A percentile compares a stretch with the other conserved stretches of the same genome.
Evolutionary conservation across 2,329 filamentous ascomycete species (phyloP).

Genomic region (Hypoxylon sp.): DNA sequence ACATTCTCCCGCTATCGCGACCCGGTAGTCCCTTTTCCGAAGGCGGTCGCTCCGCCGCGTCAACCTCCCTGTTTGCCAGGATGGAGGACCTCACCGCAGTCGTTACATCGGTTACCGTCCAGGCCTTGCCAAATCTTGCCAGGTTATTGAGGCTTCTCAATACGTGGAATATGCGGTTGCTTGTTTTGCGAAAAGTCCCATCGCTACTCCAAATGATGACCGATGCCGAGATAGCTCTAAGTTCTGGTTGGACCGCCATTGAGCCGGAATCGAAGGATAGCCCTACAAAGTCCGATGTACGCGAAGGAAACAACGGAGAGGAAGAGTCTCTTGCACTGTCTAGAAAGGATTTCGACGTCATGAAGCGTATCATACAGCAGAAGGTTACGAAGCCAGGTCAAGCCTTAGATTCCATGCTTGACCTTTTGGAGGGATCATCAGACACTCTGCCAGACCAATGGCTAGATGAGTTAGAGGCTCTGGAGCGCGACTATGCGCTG

Average conservation of each 20-base stretch:
- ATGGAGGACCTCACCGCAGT: slow-evolving; percentile 92
- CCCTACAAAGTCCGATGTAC: slow-evolving; percentile 14
- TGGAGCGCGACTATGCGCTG: slow-evolving; percentile 79
- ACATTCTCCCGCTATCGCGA: slow-evolving; percentile 70
- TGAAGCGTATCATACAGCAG: slow-evolving; percentile 69
- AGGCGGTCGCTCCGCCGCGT: slow-evolving; percentile 53
- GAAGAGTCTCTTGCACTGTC: slow-evolving; percentile 46
- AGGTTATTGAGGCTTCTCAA: slow-evolving; percentile 76
- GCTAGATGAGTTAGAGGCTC: slow-evolving; percentile 83
- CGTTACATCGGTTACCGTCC: slow-evolving; percentile 89
- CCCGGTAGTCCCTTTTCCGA: slow-evolving; percentile 57
- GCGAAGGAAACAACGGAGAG: slow-evolving; percentile 3
- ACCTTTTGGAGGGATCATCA: slow-evolving; percentile 81
- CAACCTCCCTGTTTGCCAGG: slow-evolving; percentile 64
- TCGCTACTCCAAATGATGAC: slow-evolving; percentile 70
- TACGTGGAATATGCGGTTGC: slow-evolving; percentile 79
- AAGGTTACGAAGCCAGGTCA: slow-evolving; percentile 75
- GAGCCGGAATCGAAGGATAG: slow-evolving; percentile 42
- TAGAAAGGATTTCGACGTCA: slow-evolving; percentile 61
- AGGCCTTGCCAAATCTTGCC: slow-evolving; percentile 82
- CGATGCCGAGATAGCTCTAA: slow-evolving; percentile 71
- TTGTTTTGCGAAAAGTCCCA: slow-evolving; percentile 77
- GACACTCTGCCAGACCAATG: slow-evolving; percentile 87
- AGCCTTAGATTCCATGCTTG: slow-evolving; percentile 83
- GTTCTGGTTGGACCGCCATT: slow-evolving; percentile 72